Evolutionary conservation across 2,329 filamentous ascomycete species (phyloP).

Genomic region (Epichloe hybrida): DNA sequence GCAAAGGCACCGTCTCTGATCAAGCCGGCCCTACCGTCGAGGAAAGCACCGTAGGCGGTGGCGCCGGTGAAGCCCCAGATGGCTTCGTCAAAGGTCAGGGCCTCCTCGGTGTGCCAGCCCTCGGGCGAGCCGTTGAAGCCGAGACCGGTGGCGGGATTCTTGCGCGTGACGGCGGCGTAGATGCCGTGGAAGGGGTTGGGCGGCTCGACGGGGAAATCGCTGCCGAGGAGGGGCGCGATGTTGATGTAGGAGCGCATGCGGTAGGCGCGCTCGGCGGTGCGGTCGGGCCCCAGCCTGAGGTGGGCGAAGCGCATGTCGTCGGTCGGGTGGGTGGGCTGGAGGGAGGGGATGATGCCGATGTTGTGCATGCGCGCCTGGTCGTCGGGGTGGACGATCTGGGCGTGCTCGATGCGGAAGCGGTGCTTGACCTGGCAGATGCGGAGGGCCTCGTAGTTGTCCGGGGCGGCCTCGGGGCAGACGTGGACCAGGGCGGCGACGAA

Average conservation of each 20-base stretch:
- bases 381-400: constrained; percentile 54
- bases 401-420: constrained; percentile 56
- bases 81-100: constrained; percentile 44
- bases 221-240: constrained; percentile 44
- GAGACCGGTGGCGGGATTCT: constrained; percentile 41
- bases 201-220: constrained; percentile 60
- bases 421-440: constrained; percentile 37
- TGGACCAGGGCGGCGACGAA: constrained; percentile 42
- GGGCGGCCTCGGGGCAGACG: constrained; percentile 30
- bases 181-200: constrained; percentile 54
- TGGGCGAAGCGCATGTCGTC: constrained; percentile 58
- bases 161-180: constrained; percentile 52
- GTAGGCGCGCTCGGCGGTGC: constrained; percentile 46
- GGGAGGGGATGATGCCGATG: constrained; percentile 51
- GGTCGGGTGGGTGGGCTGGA: constrained; percentile 61
- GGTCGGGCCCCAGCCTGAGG: constrained; percentile 40
- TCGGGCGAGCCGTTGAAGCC: constrained; percentile 31
- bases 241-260: constrained; percentile 49
- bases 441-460: constrained; percentile 16
- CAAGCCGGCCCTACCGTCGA: constrained; percentile 43
- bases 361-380: constrained; percentile 47
- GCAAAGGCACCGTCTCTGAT: constrained; percentile 49
- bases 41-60: constrained; percentile 44
- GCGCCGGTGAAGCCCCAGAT: constrained; percentile 48
- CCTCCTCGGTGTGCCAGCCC: constrained; percentile 48